Evolutionary conservation across 495 filamentous ascomycete genomes (phyloP).

Genomic region (Hyaloscypha bicolor): DNA sequence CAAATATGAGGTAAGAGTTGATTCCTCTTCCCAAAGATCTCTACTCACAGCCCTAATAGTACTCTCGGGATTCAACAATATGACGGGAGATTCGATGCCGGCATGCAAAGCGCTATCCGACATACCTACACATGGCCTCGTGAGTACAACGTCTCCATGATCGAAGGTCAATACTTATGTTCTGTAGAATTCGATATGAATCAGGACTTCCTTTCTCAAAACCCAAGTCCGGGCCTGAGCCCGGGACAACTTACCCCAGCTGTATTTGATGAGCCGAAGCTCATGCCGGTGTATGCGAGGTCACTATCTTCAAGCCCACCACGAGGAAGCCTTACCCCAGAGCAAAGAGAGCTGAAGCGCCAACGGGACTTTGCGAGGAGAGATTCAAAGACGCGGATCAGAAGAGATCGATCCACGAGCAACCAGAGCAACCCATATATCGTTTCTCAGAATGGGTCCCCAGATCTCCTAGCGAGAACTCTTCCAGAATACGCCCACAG

Average conservation of each 20-base stretch:
- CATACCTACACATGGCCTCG: constrained; percentile 34
- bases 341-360: constrained; percentile 34
- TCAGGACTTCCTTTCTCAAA: constrained; percentile 28
- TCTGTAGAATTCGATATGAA: constrained; percentile 28
- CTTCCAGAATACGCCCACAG: constrained; percentile 28
- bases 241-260: constrained; percentile 21
- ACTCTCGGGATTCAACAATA: constrained; percentile 34
- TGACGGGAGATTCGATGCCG: constrained; percentile 28
- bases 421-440: constrained; percentile 32
- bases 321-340: constrained; percentile 32
- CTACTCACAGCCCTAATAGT: constrained; percentile 21
- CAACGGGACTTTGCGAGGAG: constrained; percentile 33
- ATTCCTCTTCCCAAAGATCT: neutral
- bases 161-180: neutral
- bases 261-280: constrained; percentile 28
- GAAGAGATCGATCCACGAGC: constrained; percentile 34
- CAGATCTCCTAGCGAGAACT: constrained; percentile 28
- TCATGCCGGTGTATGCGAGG: constrained; percentile 30
- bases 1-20: constrained; percentile 31
- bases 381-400: constrained; percentile 31
- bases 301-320: constrained; percentile 34
- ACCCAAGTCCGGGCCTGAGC: constrained; percentile 24
- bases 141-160: constrained; percentile 14
- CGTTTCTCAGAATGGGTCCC: constrained; percentile 28
- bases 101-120: constrained; percentile 25